Base-by-base conservation (phyloP, 2,329 filamentous ascomycete genomes). In the Exophiala spinifera region DNA sequence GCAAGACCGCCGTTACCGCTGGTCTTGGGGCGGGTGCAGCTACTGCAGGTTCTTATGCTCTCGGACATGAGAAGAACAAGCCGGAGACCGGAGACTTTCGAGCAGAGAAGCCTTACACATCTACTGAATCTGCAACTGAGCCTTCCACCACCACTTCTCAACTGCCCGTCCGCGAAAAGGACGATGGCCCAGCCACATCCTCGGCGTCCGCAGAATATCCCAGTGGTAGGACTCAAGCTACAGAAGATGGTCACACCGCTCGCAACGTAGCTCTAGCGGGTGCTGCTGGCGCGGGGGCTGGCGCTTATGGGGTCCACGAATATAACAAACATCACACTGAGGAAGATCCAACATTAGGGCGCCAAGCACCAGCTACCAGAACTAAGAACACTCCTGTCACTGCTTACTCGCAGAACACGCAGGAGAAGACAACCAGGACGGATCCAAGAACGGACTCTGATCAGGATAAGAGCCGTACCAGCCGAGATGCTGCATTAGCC, bases 1-100 rank as follows among this genome's bases (percentile, higher is more conserved):
- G 55, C 23, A 57, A 50, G 43, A 45, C 55, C 11, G 52, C 53
- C 8, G 49, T 46, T 4, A 56, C 46, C 34, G 53, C 45, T 8
- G 52, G 42, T 31, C 33, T 52, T 21, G 58, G 55, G 20, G 55
- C 55, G 23, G 55, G 55, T n/a, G 42, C 42, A 23, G 40, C 40
- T 19, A 13, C 14, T 2, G 47, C 45, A 10, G 57, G 53, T 15
- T 53, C 54, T 8, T 37, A 47, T 44, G 54, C 44, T 14, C n/a
- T 53, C 34, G 36, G 47, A 23, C 43, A 48, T n/a, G 39, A 46
- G 5, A 19, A 14, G 20, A 46, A 46, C n/a, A 20, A 39, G 17
- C 28, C 20, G 3, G 42, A 46, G 6, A 40, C 42, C 4, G 42
- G 42, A n/a, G 43, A 52, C 10, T 14, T 28, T 11, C 33, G 14